These are phyloP conservation scores for Mucor ambiguus DNA, from an alignment of 371 early-diverging fungal genomes.

Conservation along the genomic window DNA sequence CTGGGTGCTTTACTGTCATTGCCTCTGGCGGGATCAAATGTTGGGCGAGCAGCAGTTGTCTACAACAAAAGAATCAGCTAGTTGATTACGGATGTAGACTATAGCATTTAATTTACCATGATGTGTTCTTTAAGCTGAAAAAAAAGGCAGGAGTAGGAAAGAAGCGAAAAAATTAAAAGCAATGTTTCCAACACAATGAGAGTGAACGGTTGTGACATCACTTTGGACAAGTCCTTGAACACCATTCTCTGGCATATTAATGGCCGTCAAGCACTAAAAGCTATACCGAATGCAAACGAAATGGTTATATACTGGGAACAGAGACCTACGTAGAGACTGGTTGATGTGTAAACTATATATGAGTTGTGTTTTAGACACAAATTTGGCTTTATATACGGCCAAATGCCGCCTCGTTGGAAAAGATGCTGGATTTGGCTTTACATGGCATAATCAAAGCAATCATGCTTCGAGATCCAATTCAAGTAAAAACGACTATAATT, in stretches of 20 bases:
- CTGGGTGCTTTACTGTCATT: constrained; percentile 77
- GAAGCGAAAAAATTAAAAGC: background rate
- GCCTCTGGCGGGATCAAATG: constrained; percentile 85
- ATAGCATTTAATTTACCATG: background rate
- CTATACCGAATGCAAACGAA: background rate
- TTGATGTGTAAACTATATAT: no score
- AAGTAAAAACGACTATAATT: no score
- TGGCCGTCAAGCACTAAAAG: no score
- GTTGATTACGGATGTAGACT: background rate
- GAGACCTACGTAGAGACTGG: no score
- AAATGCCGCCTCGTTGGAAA: no score
- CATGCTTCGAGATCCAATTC: no score
- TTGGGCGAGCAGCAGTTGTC: constrained; percentile 82
- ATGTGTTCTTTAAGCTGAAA: background rate
- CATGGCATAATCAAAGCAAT: no score
- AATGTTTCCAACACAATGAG: background rate
- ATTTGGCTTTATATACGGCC: no score
- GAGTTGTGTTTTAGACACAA: no score
- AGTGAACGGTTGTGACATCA: background rate
- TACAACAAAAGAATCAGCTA: constrained; percentile 6
- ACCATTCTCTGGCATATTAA: no score
- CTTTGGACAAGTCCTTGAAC: background rate
- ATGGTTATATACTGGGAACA: no score
- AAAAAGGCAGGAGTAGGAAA: background rate
- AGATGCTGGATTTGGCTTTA: no score